Conservation (phyloP, 169 alveolate species). For the Cryptosporidium canis region DNA sequence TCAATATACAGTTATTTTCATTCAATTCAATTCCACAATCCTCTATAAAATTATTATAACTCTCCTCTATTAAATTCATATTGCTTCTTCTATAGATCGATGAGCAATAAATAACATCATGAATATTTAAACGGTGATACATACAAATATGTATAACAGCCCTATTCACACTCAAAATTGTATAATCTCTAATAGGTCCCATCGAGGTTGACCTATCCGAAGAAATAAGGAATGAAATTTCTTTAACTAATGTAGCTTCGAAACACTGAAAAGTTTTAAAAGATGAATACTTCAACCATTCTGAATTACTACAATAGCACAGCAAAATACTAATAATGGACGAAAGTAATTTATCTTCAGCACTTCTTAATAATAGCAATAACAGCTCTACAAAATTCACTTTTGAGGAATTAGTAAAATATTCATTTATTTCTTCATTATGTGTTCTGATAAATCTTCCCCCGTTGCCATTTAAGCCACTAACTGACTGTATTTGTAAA, state of each 20-base stretch:
- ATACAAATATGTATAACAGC: constrained; percentile 3
- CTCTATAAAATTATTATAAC: neutral
- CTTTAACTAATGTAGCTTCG: constrained; percentile 3
- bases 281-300: constrained; percentile 2
- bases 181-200: constrained; percentile 1
- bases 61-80: neutral
- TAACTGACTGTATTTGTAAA: neutral
- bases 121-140: constrained; percentile 1
- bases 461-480: neutral
- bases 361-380: neutral
- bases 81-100: neutral
- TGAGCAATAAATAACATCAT: constrained; percentile 14
- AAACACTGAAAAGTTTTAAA: constrained; percentile 37
- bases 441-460: neutral
- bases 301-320: constrained; percentile 1
- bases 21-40: neutral
- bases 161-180: constrained; percentile 9
- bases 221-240: neutral
- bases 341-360: constrained; percentile 16
- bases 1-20: neutral
- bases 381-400: neutral
- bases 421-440: neutral
- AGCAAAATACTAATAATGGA: neutral
- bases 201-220: neutral
- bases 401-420: neutral